These are phyloP conservation scores for Hymenoscyphus repandus DNA, from an alignment of 2,329 filamentous ascomycete genomes.

Conservation along the genomic window DNA sequence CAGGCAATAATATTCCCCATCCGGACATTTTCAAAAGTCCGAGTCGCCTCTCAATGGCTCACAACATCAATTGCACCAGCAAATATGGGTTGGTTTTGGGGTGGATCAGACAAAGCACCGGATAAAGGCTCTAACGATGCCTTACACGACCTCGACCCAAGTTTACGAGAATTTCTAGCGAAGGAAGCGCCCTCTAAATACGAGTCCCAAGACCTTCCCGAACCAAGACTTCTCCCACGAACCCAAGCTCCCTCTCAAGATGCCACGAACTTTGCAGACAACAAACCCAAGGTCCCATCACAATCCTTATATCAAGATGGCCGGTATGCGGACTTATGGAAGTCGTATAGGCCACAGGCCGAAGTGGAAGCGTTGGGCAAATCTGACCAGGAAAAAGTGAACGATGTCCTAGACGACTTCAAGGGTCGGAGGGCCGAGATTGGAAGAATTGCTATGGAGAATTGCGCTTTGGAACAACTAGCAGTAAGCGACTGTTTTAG, in stretches of 20 bases:
- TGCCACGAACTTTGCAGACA: conserved; percentile 3
- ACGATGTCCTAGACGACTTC: conserved; percentile 75
- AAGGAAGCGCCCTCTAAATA: conserved; percentile 57
- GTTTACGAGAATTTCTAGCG: conserved; percentile 59
- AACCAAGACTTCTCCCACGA: conserved; percentile 4
- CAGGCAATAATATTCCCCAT: neutral
- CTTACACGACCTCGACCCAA: conserved; percentile 57
- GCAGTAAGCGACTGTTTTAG: conserved; percentile 79
- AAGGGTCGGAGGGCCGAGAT: conserved; percentile 77
- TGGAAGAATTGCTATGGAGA: conserved; percentile 80
- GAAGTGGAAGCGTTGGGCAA: conserved; percentile 65
- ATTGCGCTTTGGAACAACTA: conserved; percentile 83
- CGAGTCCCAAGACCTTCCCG: conserved; percentile 19
- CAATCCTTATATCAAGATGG: conserved; percentile 62
- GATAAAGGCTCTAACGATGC: conserved; percentile 40
- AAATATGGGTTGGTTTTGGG: conserved; percentile 34
- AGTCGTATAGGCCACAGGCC: conserved; percentile 72
- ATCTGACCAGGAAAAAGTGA: conserved; percentile 73
- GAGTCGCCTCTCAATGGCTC: neutral
- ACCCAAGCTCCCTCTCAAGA: conserved; percentile 8
- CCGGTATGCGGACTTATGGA: conserved; percentile 85
- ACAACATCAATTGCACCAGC: neutral
- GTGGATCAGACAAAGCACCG: conserved; percentile 20
- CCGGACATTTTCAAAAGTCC: neutral
- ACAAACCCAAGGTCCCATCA: conserved; percentile 19